A percentile compares a stretch with the other conserved stretches of the same genome.
phyloP scores from a whole-genome alignment of 257 asterid genomes.

The Datura wrightii region DNA sequence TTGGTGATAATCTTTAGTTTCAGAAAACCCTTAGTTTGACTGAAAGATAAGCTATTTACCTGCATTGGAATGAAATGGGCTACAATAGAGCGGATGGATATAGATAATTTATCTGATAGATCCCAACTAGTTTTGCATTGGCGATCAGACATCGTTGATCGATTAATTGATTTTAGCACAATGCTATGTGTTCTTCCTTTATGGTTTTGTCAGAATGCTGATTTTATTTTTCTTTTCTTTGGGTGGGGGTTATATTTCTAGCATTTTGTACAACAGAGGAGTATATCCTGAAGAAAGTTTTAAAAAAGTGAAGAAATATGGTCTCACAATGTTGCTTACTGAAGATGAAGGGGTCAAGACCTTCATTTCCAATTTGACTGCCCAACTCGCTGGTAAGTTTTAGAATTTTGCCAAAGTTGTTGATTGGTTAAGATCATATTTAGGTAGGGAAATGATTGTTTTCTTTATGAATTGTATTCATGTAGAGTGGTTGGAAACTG shows the following conservation, averaged over 20 bases:
- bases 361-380: constrained; percentile 81
- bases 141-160: neutral
- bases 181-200: neutral
- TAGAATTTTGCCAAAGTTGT: neutral
- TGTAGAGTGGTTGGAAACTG: constrained; percentile 92
- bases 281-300: constrained; percentile 94
- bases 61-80: neutral
- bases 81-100: neutral
- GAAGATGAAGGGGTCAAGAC: constrained; percentile 93
- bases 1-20: neutral
- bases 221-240: neutral
- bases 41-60: neutral
- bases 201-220: constrained; percentile 24
- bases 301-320: constrained; percentile 87
- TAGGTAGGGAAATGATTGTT: constrained; percentile 13
- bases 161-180: neutral
- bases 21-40: neutral
- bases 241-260: constrained; percentile 26
- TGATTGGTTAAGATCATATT: neutral
- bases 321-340: constrained; percentile 87
- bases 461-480: neutral
- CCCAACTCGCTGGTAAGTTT: constrained; percentile 84
- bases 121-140: neutral
- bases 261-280: constrained; percentile 87
- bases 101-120: neutral